Evolutionary conservation across 306 rosid genomes (phyloP), one percentile per base, ranked within the genome.

Genomic region (Amphicarpaea edgeworthii): DNA sequence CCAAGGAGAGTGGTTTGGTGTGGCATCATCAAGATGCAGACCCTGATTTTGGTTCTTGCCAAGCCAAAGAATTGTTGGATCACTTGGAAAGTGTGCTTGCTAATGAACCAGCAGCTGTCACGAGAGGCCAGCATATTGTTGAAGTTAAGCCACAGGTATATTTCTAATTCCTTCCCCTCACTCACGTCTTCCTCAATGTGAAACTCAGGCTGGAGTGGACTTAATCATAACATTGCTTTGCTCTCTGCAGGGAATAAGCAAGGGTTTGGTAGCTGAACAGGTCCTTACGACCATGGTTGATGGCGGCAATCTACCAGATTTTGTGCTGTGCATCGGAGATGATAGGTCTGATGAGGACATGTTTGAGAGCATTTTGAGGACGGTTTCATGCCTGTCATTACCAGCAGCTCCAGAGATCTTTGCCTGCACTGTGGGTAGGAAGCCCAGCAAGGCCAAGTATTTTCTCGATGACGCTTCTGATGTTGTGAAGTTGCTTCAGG

Each of bases 11-110:
- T 62, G 97, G 92, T 66, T 73, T 93, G 89, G 97, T 93, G 58
- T 93, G 98, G 97, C 95, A 89, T 77, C 93, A 93, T 75, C 96
- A 88, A 82, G 95, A 89, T 68, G 98, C 98, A 47, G 96, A 93
- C 83, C 92, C 93, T 5, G 92, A 87, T 76, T 93, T 93, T 75
- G 96, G 97, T 60, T 93, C 96, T 16, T 89, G 93, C 77, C 97
- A 91, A 79, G 96, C 97, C 53, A 91, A 88, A 74, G 96, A 93
- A 59, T 77, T 93, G 81, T 57, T 88, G 83, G 88, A 83, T 82
- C 90, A 93, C 83, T 83, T 93, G 62, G 96, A 89, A 77, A 88
- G 86, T 54, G 93, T 88, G 70, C 88, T 91, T 58, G 86, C 96
- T 23, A 91, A 93, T 59, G 96, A 91, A 51, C 98, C 97, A 1